These are phyloP conservation scores for Corymbia calophylla DNA, from an alignment of 441 rosid species.

Conservation along the genomic window DNA sequence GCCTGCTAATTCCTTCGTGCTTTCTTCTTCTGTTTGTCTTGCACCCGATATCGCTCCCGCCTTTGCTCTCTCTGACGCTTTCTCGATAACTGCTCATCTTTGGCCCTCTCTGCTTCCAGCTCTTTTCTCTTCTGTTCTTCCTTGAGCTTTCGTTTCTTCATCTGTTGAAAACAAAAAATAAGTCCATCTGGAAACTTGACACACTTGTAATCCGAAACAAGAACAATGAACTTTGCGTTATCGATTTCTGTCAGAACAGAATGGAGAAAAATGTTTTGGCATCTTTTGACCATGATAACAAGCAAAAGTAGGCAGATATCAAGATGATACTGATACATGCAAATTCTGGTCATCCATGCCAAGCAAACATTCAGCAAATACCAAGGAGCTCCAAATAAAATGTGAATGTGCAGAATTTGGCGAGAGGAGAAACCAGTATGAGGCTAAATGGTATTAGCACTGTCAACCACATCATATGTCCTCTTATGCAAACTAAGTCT, in stretches of 20 bases:
- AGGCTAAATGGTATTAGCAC: neutral
- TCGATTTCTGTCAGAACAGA: neutral
- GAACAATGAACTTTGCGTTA: neutral
- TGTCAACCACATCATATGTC: neutral
- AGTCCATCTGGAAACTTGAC: neutral
- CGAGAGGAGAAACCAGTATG: neutral
- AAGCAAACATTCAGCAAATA: neutral
- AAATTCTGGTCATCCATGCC: neutral
- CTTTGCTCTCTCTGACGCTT: constrained; percentile 79
- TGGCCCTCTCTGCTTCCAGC: constrained; percentile 48
- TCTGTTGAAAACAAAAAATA: constrained; percentile 29
- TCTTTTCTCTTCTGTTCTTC: constrained; percentile 50
- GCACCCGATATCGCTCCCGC: constrained; percentile 58
- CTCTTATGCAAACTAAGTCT: neutral
- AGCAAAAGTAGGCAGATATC: neutral
- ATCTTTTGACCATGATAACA: neutral
- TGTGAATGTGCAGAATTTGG: neutral
- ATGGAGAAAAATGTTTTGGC: neutral
- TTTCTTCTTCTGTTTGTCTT: constrained; percentile 64
- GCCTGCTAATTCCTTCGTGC: constrained; percentile 24
- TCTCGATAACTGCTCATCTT: constrained; percentile 49
- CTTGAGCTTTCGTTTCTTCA: constrained; percentile 51
- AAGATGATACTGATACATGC: neutral
- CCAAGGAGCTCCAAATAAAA: neutral
- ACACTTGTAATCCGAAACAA: neutral